Conservation (phyloP, 2,329 filamentous ascomycete genomes). For the Xylogone sp. region DNA sequence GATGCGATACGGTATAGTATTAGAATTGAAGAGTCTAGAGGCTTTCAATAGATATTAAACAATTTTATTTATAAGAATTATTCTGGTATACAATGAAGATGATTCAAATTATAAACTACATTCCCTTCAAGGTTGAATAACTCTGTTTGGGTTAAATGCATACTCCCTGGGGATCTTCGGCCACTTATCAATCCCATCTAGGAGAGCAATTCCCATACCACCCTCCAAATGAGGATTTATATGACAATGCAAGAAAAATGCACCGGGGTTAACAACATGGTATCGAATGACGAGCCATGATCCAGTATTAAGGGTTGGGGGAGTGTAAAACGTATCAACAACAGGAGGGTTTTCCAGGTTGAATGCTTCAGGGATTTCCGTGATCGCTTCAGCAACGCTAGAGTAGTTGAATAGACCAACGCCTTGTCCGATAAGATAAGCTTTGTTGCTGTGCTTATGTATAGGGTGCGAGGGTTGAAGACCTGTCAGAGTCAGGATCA, state of each 20-base stretch:
- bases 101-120: too few relatives aligned
- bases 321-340: conserved; percentile 37
- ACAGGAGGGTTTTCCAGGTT: conserved; percentile 38
- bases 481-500: conserved; percentile 28
- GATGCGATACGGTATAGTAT: too few relatives aligned
- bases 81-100: too few relatives aligned
- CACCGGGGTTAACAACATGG: conserved; percentile 40
- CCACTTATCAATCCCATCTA: conserved; percentile 45
- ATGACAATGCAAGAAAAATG: conserved; percentile 47
- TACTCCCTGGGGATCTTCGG: conserved; percentile 26
- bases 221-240: conserved; percentile 42
- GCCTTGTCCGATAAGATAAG: conserved; percentile 37
- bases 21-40: too few relatives aligned
- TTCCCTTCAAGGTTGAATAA: not conserved
- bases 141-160: not conserved
- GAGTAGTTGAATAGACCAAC: conserved; percentile 34
- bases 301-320: conserved; percentile 13
- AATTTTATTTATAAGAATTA: too few relatives aligned
- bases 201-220: conserved; percentile 42
- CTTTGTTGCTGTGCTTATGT: conserved; percentile 44
- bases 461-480: conserved; percentile 35
- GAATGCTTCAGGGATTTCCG: conserved; percentile 36
- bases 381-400: conserved; percentile 35
- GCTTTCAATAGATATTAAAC: too few relatives aligned
- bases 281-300: conserved; percentile 42